Base-by-base conservation (phyloP, 768 basidiomycete genomes). In the Pilatotrama ljubarskyi region DNA sequence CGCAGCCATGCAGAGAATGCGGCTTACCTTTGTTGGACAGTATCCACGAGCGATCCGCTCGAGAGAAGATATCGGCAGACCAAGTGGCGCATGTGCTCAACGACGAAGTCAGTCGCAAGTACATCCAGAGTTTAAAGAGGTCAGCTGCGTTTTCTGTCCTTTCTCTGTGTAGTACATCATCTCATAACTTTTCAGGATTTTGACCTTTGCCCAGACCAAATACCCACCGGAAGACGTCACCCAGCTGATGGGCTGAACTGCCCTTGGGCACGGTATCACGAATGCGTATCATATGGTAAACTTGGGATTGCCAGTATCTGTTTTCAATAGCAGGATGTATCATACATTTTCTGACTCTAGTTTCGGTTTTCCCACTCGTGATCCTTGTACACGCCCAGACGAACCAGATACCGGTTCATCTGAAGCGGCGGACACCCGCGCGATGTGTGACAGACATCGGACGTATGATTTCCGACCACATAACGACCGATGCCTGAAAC, bases 51-150 rank as follows among this genome's bases (percentile, higher is more conserved):
- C 91, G 97, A 70, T 94, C 93, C 0, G 97, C 96, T 1, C 88
- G 95, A 63, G 96, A 99, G 74, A 98, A 98, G 77, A 99, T 99
- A 61, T 95, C 93, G 14, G 87, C 90, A 38, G 95, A 98, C 73
- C 93, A 95, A 71, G 95, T 99, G 8, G 97, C 96, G 0, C 97
- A 99, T 73, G 97, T 98, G 2, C 73, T 99, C 59, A 99, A 99
- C 72, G 97, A 99, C 68, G 97, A 99, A 84, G 93, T 98, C 69
- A 95, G 93, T 68, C 83, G 97, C 61, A 99, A 98, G 75, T 99
- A 98, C 71, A 98, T 99, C 58, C 97, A 98, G 76, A 97, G 93
- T 71, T 73, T 98, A 53, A 98, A 98, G 77, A 77, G 95, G 94
- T 93, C 65, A n/a, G 78, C 66, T 14, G 42, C 14, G 6, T 40